Evolutionary conservation across 2,329 filamentous ascomycete genomes (phyloP), one percentile per base, ranked within the genome.

Genomic region (Colletotrichum sp.): DNA sequence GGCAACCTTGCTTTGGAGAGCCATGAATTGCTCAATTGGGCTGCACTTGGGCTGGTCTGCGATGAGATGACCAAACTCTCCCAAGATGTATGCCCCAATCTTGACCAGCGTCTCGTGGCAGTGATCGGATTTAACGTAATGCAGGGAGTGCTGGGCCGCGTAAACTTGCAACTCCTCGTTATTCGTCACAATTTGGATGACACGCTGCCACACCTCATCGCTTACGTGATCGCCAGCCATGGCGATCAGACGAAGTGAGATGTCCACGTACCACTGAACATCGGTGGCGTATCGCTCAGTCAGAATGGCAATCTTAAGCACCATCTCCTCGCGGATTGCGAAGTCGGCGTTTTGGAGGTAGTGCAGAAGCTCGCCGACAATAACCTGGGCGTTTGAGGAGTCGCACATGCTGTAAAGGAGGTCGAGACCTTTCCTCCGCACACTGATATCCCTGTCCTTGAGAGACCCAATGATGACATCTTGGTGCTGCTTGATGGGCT

Each of bases 331-430:
- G 78, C 98, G 93, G 81, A 99, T 98, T 7, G 96, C 96, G 84
- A 98, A 99, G 85, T 99, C 97, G 64, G 97, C 97, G 72, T 95
- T 98, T 82, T 98, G 96, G 10, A 99, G 91, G 84, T 98, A 99
- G 79, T 96, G 95, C 69, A 99, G 87, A 67, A 99, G 92, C 86
- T 99, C 97, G 76, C 95, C 94, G 52, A 99, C 97, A 79, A 99
- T 98, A 12, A 95, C 93, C 78, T 95, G 94, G 9, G 97, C 96
- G 85, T 99, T 99, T n/a, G 93, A 93, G 39, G 95, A 92, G 85
- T 99, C 97, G 84, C 98, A 99, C 97, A 99, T 99, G 92, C 97
- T 99, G 91, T 99, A 99, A 39, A 99, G 91, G 72, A 99, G 88
- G 86, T 99, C 98, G 64, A 99, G 90, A 75, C 96, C 97, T 86